Evolutionary conservation across 306 rosid species (phyloP), one percentile per base, ranked within the genome.

Genomic region (Alnus glutinosa): DNA sequence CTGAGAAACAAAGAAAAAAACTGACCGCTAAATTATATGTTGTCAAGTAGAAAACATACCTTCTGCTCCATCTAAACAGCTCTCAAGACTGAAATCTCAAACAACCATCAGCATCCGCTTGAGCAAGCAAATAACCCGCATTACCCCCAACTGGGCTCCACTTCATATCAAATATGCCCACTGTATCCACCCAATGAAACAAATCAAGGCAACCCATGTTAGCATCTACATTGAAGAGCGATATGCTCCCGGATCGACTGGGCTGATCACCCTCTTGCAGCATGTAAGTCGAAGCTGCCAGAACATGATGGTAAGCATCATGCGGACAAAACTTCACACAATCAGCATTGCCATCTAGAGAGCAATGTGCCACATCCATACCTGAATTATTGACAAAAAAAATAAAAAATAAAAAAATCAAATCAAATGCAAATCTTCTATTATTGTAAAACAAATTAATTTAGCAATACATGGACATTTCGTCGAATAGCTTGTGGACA

Each of bases 321-420:
- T 89, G 90, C 5, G 97, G 91, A 70, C 98, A 95, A 76, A 95
- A 95, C 84, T 92, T 96, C 12, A 89, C 98, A 5, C 90, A 97
- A 55, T 95, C 97, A n/a, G 95, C 91, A 82, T 95, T 92, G 23
- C 98, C 97, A 44, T 92, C 89, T 51, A 95, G 88, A 82, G 82
- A 76, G 84, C 85, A 91, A 77, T 91, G 87, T 57, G 92, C 95
- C 73, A 92, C 80, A 34, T 92, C 97, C 98, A 92, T 95, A n/a
- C 52, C 79, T 70, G 13, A 54, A 76, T 19, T 18, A 66, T 16
- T 51, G 70, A 42, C 61, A 34, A 77, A 57, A 64, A 69, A 57
- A 23, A 23, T 4, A 42, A 42, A 23, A 23, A 23, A 23, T 23
- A 23, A 23, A 23, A 23, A 23, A 23, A 23, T 23, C 28, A 23